Evolutionary conservation across 2,329 filamentous ascomycete species (phyloP).

Genomic region (Pyricularia pennisetigena): DNA sequence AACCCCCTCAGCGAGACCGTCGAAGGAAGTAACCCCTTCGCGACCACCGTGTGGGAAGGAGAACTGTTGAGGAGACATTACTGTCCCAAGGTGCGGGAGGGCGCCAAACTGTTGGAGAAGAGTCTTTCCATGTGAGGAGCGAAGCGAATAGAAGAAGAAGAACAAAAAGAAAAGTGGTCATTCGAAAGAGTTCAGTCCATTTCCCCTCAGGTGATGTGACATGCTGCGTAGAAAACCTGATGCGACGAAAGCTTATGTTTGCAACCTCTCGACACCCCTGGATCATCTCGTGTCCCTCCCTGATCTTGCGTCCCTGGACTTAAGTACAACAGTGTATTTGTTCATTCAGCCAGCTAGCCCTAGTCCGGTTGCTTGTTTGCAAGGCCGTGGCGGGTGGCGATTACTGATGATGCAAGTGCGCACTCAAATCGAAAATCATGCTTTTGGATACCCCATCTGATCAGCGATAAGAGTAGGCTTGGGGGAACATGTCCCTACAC

Average conservation of each 20-base stretch:
- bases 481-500: not conserved
- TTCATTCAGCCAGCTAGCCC: not conserved
- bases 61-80: conserved; percentile 81
- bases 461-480: not conserved
- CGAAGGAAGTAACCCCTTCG: conserved; percentile 84
- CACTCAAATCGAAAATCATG: not conserved
- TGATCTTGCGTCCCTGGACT: not conserved
- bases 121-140: conserved; percentile 28
- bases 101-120: conserved; percentile 60
- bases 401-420: not conserved
- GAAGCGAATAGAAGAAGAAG: not conserved
- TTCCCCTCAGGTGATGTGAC: not conserved
- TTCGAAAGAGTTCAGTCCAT: not conserved
- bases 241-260: not conserved
- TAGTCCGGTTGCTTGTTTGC: not conserved
- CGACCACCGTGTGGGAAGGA: conserved; percentile 86
- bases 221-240: not conserved
- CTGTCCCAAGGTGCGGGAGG: conserved; percentile 75
- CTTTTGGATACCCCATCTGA: not conserved
- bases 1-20: conserved; percentile 63
- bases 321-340: not conserved
- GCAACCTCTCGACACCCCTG: not conserved
- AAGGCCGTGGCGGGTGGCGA: not conserved
- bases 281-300: too few species aligned
- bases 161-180: not conserved